Conservation (phyloP, 164 flowering plant species). For the Magnolia changhungtana region DNA sequence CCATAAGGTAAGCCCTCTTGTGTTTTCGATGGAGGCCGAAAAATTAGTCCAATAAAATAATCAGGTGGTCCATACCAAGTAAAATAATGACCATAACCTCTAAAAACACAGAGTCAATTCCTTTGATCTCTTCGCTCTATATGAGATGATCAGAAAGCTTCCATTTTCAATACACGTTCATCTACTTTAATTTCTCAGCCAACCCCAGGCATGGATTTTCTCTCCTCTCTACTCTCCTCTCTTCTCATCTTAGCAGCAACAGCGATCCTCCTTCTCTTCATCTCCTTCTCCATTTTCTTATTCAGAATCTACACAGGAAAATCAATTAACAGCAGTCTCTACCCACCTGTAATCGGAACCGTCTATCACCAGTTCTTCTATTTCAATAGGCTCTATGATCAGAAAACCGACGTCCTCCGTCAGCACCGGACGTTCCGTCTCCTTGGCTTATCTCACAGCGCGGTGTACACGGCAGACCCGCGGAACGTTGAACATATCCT, state of each 20-base stretch:
- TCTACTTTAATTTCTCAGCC: too few relatives aligned
- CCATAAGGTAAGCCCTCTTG: too few relatives aligned
- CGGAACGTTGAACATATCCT: slow-evolving; percentile 60
- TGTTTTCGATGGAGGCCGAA: too few relatives aligned
- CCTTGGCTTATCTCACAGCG: slow-evolving; percentile 39
- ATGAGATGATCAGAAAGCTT: too few relatives aligned
- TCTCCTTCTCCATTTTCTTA: slow-evolving; percentile 38
- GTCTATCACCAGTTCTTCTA: slow-evolving; percentile 28
- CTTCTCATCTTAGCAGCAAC: slow-evolving; percentile 17
- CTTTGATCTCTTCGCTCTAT: too few relatives aligned
- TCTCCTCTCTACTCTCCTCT: slow-evolving; percentile 11
- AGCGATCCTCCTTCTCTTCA: slow-evolving; percentile 20
- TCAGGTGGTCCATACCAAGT: too few relatives aligned
- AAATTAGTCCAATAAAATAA: too few relatives aligned
- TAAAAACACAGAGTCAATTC: too few relatives aligned
- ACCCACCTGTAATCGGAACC: slow-evolving; percentile 36
- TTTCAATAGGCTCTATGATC: slow-evolving; percentile 47
- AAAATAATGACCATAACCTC: too few relatives aligned
- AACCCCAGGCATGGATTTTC: background rate
- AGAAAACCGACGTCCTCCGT: slow-evolving; percentile 37
- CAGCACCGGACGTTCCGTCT: slow-evolving; percentile 50
- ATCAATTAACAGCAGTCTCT: slow-evolving; percentile 11
- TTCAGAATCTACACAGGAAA: slow-evolving; percentile 18
- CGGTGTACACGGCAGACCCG: slow-evolving; percentile 49
- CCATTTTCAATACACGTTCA: too few relatives aligned